A percentile compares a stretch with the other conserved stretches of the same genome.
phyloP scores from a whole-genome alignment of 1,284 basidiomycete genomes.

The Microbotryum scabiosae region DNA sequence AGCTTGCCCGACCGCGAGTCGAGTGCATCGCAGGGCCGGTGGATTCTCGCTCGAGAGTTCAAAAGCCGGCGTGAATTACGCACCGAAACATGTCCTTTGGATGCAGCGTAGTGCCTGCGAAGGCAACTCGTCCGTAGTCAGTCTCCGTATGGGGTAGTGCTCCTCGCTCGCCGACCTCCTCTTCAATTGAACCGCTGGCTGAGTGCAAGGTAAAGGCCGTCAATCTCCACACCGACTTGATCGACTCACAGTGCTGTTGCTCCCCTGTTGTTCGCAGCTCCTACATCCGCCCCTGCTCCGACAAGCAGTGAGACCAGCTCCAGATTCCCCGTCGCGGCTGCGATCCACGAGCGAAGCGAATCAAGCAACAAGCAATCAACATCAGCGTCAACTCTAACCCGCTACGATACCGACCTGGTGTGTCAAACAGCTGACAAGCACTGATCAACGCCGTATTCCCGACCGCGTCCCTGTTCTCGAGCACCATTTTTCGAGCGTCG shows the following conservation, averaged over 20 bases:
- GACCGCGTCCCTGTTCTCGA: conserved; percentile 50
- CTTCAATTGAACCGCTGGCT: background rate
- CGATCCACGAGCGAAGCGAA: background rate
- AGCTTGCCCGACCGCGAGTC: background rate
- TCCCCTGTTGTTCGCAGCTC: conserved; percentile 73
- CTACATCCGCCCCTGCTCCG: conserved; percentile 74
- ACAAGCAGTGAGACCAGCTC: conserved; percentile 69
- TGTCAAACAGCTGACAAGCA: conserved; percentile 51
- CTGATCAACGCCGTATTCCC: conserved; percentile 85
- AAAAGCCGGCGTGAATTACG: conserved; percentile 32
- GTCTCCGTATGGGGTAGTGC: background rate
- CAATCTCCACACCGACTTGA: no score
- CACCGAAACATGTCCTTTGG: conserved; percentile 79
- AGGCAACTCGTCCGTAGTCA: background rate
- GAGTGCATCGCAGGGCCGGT: conserved; percentile 36
- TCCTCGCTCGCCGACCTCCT: no score
- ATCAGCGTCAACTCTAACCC: background rate
- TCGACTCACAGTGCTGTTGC: conserved; percentile 67
- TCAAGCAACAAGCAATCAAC: background rate
- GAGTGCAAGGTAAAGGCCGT: background rate
- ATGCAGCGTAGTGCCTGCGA: conserved; percentile 82
- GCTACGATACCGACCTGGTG: background rate
- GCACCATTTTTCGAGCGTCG: conserved; percentile 5
- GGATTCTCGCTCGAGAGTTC: background rate
- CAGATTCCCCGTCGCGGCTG: conserved; percentile 72